Percentiles rank a stretch among this genome's conserved stretches.
Conservation (phyloP, 83 land plant genomes). For the Diphasiastrum complanatum region DNA sequence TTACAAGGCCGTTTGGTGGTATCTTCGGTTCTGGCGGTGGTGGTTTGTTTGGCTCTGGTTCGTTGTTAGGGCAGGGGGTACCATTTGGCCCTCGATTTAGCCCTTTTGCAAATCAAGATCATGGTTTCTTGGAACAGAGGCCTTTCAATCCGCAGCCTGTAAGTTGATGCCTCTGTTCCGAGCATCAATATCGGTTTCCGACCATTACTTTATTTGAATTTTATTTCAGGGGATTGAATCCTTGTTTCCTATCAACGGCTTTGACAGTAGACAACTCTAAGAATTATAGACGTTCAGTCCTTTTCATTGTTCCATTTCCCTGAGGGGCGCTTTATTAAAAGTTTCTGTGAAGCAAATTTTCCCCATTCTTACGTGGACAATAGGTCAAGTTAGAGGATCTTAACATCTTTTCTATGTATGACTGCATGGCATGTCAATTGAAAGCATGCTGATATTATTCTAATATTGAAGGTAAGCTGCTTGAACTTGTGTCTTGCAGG, state of each 20-base stretch:
- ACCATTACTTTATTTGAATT: neutral
- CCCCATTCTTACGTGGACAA: too few species aligned
- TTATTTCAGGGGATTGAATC: neutral
- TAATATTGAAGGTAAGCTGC: neutral
- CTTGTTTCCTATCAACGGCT: too few species aligned
- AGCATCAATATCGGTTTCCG: neutral
- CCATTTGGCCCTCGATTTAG: neutral
- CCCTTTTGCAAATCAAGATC: neutral
- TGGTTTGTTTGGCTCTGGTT: conserved; percentile 28
- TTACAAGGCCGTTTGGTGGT: conserved; percentile 60
- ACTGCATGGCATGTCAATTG: neutral
- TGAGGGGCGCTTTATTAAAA: neutral
- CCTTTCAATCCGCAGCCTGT: conserved; percentile 20
- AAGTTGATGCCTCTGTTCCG: neutral
- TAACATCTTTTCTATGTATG: too few species aligned
- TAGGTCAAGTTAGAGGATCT: too few species aligned
- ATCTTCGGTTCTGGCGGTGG: conserved; percentile 43
- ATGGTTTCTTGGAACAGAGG: conserved; percentile 35
- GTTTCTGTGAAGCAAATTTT: too few species aligned
- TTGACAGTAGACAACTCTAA: too few species aligned
- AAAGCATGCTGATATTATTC: neutral
- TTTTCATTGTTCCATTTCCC: too few species aligned
- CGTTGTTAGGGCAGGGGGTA: conserved; percentile 1
- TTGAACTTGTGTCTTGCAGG: neutral
- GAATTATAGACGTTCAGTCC: too few species aligned